Base-by-base conservation (phyloP, 768 basidiomycete species). In the Leucogyrophana mollusca region DNA sequence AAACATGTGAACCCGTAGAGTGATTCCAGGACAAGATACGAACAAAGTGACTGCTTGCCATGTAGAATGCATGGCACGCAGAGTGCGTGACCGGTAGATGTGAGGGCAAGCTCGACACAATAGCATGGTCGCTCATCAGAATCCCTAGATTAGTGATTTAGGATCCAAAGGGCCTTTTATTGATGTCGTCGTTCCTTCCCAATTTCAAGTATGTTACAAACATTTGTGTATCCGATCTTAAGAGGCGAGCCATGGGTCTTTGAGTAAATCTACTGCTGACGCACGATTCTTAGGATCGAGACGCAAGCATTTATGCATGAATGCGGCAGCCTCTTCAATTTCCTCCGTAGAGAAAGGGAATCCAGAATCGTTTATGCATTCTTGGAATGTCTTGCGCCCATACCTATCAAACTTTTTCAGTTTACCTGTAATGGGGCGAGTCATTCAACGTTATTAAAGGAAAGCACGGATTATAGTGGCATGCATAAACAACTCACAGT, bases 221-320 rank as follows among this genome's bases (percentile, higher is more conserved):
- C n/a, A n/a, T n/a, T n/a, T n/a, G 27, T 30, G 27, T 30, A 24
- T 17, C 3, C 4, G 11, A 8, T 8, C 39, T 40, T 22, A 43
- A 2, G 30, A 23, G 9, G 30, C 21, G 25, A 49, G 36, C 49
- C 49, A 46, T 7, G 11, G 24, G 16, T 50, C 35, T 32, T 38
- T 13, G 11, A 50, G 38, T 13, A 50, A 34, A 18, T 46, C 49
- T n/a, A 13, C 6, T 9, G 49, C 49, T 11, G 16, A 37, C n/a
- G 49, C 44, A 22, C 49, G 49, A 34, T 46, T 32, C 20, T 45
- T 45, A 27, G 43, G 48, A 18, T 50, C 45, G 10, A 50, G 23
- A n/a, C 43, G 44, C 22, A 50, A 39, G 30, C 44, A 50, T 32
- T 32, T 24, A 34, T n/a, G 33, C 43, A 39, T 38, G 45, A 50